These are phyloP conservation scores for Echium plantagineum DNA, from an alignment of 257 asterid genomes.

Conservation along the genomic window DNA sequence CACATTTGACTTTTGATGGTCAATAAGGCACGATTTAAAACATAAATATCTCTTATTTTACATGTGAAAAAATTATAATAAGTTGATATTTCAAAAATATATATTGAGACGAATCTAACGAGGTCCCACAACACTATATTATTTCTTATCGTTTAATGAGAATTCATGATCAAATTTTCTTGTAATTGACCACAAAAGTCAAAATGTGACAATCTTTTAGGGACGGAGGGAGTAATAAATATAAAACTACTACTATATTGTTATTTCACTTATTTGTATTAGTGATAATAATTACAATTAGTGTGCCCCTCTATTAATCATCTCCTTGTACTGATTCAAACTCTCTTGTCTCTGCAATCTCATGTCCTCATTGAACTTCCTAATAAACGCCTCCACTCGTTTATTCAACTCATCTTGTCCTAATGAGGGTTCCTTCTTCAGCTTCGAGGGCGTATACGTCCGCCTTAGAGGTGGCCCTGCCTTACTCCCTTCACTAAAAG, in stretches of 20 bases:
- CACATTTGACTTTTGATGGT: too few species aligned
- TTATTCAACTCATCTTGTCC: conserved; percentile 62
- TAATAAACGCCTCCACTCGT: conserved; percentile 77
- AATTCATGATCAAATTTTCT: too few species aligned
- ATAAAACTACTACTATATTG: not conserved
- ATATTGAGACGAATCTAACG: too few species aligned
- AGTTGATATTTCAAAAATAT: too few species aligned
- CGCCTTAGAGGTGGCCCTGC: conserved; percentile 1
- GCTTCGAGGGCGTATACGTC: conserved; percentile 29
- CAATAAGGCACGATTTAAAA: too few species aligned
- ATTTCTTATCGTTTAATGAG: too few species aligned
- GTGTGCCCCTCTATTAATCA: conserved; percentile 33
- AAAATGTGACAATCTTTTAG: too few species aligned
- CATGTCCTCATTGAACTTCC: conserved; percentile 77
- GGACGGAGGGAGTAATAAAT: too few species aligned
- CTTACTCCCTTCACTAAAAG: conserved; percentile 30
- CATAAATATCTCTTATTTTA: too few species aligned
- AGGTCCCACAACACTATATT: too few species aligned
- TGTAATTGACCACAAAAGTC: too few species aligned
- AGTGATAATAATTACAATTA: conserved; percentile 6
- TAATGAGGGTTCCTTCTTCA: conserved; percentile 50
- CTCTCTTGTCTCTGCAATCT: conserved; percentile 74
- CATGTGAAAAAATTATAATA: too few species aligned
- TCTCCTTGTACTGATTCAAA: conserved; percentile 41
- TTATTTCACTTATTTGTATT: conserved; percentile 5